Percentiles rank a stretch among this genome's conserved stretches.
Conservation (phyloP, 331 rosid species). For the Dryas integrifolia region DNA sequence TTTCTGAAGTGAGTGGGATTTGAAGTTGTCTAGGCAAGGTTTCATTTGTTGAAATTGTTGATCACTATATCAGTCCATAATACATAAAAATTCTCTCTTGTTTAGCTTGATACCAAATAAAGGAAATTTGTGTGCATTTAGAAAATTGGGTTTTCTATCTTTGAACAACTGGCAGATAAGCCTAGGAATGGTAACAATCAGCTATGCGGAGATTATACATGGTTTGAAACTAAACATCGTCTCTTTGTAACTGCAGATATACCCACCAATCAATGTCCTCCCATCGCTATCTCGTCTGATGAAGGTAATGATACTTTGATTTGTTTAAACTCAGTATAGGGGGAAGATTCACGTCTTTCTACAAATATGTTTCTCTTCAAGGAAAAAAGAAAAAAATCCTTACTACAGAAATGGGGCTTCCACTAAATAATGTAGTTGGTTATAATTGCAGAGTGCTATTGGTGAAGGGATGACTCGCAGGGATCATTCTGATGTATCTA, state of each 20-base stretch:
- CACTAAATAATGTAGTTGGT: constrained; percentile 11
- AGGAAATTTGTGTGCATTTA: constrained; percentile 17
- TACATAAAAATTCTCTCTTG: neutral
- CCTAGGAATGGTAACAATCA: constrained; percentile 16
- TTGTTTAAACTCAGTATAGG: neutral
- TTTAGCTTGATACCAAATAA: neutral
- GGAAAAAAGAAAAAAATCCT: neutral
- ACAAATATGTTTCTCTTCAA: neutral
- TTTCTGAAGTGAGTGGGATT: neutral
- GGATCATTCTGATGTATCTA: constrained; percentile 98
- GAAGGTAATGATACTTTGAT: constrained; percentile 58
- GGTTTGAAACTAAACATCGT: constrained; percentile 29
- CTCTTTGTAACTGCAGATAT: constrained; percentile 55
- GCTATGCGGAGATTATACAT: constrained; percentile 9
- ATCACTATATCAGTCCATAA: neutral
- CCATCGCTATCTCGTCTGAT: constrained; percentile 96
- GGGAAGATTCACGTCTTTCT: constrained; percentile 16
- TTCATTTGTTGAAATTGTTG: neutral
- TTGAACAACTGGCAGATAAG: neutral
- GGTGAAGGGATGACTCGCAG: constrained; percentile 99
- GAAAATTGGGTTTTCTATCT: constrained; percentile 7
- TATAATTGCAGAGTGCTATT: constrained; percentile 85
- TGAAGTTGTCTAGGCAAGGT: neutral
- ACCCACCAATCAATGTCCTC: constrained; percentile 97
- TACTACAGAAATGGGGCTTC: neutral